Evolutionary conservation across 2,329 filamentous ascomycete genomes (phyloP).

Genomic region (Aspergillus sclerotialis): DNA sequence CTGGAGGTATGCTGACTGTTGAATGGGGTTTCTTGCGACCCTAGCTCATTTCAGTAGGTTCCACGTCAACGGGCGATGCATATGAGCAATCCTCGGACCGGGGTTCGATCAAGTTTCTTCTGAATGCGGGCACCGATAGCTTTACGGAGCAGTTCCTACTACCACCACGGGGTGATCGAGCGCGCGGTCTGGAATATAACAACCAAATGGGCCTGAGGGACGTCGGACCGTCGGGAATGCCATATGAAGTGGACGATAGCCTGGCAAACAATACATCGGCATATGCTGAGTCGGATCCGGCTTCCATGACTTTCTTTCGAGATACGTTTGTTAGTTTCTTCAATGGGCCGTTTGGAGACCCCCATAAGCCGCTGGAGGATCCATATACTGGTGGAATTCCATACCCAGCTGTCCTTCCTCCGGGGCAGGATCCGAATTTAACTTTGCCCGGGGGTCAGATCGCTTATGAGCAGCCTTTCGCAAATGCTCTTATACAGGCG

Average conservation of each 20-base stretch:
- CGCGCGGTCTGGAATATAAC: constrained; percentile 30
- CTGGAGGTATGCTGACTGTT: constrained; percentile 12
- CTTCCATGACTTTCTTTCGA: constrained; percentile 23
- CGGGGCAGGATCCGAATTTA: constrained; percentile 13
- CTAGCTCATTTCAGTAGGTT: constrained; percentile 4
- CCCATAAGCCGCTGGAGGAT: constrained; percentile 16
- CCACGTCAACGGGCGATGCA: constrained; percentile 18
- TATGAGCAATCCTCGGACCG: constrained; percentile 31
- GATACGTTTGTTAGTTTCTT: constrained; percentile 33
- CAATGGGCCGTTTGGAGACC: constrained; percentile 27
- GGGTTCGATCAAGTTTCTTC: constrained; percentile 41
- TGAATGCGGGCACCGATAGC: constrained; percentile 40
- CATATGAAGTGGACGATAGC: constrained; percentile 11
- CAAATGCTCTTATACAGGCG: constrained; percentile 32
- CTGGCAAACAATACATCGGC: constrained; percentile 12
- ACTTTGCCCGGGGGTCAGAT: constrained; percentile 13
- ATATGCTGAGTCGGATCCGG: constrained; percentile 18
- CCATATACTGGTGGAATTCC: constrained; percentile 13
- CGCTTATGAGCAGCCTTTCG: constrained; percentile 30
- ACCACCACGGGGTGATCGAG: constrained; percentile 32
- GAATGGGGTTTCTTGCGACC: too few species aligned
- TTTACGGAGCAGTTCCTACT: constrained; percentile 41
- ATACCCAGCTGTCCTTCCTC: constrained; percentile 11
- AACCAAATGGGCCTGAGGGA: constrained; percentile 22
- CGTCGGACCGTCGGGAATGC: constrained; percentile 10